Evolutionary conservation across 176 grass and related monocot species (phyloP).

Genomic region (Cenchrus americanus): DNA sequence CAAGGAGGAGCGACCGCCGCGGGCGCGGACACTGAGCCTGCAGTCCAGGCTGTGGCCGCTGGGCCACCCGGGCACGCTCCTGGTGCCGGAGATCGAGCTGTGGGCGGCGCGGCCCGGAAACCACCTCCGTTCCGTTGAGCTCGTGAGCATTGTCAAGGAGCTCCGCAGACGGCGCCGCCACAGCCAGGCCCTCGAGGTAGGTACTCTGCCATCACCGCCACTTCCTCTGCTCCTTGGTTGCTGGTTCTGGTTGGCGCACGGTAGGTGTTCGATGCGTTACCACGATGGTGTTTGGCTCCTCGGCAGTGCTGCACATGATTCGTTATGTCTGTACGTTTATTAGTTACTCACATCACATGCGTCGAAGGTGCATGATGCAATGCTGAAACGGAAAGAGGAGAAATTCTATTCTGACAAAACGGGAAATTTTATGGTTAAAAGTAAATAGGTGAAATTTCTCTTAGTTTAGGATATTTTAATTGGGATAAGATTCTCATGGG

Average conservation of each 20-base stretch:
- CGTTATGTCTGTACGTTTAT: not conserved
- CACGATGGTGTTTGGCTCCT: not conserved
- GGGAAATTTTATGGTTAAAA: not conserved
- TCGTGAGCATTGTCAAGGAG: slow-evolving; percentile 58
- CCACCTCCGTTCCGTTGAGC: slow-evolving; percentile 52
- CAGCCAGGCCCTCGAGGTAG: slow-evolving; percentile 85
- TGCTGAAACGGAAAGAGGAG: not conserved
- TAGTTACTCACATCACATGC: not conserved
- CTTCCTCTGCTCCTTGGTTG: not conserved
- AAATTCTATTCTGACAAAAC: not conserved
- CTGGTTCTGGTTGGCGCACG: not conserved
- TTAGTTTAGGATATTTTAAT: not conserved
- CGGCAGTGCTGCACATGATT: not conserved
- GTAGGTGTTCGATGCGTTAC: slow-evolving; percentile 9
- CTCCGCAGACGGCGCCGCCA: slow-evolving; percentile 67
- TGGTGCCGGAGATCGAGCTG: slow-evolving; percentile 73
- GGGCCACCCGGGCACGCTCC: slow-evolving; percentile 60
- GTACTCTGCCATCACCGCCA: not conserved
- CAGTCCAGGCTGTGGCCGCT: slow-evolving; percentile 74
- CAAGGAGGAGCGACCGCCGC: not conserved
- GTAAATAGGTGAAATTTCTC: not conserved
- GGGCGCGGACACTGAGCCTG: slow-evolving; percentile 36
- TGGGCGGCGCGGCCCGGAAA: slow-evolving; percentile 60
- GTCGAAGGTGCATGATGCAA: slow-evolving; percentile 28
- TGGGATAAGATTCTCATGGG: not conserved